phyloP scores from a whole-genome alignment of 805 yeast genomes.

The Saccharomycopsis selenospora region DNA sequence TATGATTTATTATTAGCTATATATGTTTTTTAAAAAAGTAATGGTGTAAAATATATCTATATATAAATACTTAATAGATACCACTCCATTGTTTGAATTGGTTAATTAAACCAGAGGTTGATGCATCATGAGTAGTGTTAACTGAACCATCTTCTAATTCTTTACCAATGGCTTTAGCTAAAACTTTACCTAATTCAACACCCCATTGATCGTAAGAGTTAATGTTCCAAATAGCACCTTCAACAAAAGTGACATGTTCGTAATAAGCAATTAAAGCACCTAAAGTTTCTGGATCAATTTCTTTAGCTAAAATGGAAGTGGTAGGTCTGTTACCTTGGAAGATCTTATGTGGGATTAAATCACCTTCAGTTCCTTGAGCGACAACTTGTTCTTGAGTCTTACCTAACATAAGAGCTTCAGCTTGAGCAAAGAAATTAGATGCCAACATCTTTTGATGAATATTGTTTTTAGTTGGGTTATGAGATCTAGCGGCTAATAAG shows the following conservation, averaged over 20 bases:
- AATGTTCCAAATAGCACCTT: constrained; percentile 99
- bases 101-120: constrained; percentile 91
- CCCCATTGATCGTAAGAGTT: constrained; percentile 99
- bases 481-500: constrained; percentile 94
- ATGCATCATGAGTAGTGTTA: constrained; percentile 72
- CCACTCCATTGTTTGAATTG: constrained; percentile 80
- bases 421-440: constrained; percentile 97
- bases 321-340: constrained; percentile 99
- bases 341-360: constrained; percentile 87
- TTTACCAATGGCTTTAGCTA: constrained; percentile 90
- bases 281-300: constrained; percentile 91
- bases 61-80: no score
- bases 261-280: constrained; percentile 97
- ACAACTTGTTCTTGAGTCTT: constrained; percentile 77
- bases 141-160: constrained; percentile 63
- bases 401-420: constrained; percentile 96
- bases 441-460: constrained; percentile 97
- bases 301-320: constrained; percentile 90
- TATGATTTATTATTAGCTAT: no score
- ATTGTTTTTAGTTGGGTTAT: constrained; percentile 92
- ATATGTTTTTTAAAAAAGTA: no score
- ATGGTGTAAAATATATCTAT: no score
- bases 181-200: constrained; percentile 96
- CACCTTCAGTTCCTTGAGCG: constrained; percentile 83
- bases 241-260: constrained; percentile 95